These are phyloP conservation scores for Orbilia oligospora DNA, from an alignment of 2,329 filamentous ascomycete genomes.

Conservation along the genomic window DNA sequence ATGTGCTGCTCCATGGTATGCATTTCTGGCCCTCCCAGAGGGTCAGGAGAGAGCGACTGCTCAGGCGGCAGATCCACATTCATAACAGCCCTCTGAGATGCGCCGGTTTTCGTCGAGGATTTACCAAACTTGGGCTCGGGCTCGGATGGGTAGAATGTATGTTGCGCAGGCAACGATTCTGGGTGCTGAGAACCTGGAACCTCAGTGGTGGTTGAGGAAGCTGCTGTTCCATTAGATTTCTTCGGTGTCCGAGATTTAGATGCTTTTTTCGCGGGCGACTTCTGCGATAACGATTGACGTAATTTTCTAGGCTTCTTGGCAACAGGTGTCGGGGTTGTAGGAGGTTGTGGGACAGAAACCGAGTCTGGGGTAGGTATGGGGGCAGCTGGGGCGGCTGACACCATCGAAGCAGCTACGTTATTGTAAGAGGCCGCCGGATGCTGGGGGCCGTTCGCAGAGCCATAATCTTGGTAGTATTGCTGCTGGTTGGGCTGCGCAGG, in stretches of 20 bases:
- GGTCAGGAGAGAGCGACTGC: not conserved
- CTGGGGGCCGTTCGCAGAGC: not conserved
- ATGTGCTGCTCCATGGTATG: slow-evolving; percentile 63
- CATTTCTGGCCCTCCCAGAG: slow-evolving; percentile 26
- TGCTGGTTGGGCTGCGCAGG: slow-evolving; percentile 3
- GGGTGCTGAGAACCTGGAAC: slow-evolving; percentile 3
- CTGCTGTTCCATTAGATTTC: slow-evolving; percentile 18
- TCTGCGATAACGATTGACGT: slow-evolving; percentile 29
- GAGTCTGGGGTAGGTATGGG: not conserved
- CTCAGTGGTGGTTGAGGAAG: not conserved
- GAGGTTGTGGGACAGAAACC: not conserved
- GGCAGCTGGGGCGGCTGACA: not conserved
- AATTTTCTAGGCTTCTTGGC: slow-evolving; percentile 23
- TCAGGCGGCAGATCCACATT: not conserved
- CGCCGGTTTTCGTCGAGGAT: not conserved
- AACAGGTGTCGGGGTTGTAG: not conserved
- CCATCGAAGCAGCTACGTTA: not conserved
- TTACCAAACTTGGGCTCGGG: not conserved
- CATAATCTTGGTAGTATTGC: slow-evolving; percentile 41
- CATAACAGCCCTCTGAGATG: not conserved
- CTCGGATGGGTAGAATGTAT: slow-evolving; percentile 36
- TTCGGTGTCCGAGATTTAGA: slow-evolving; percentile 20
- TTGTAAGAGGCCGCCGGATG: not conserved
- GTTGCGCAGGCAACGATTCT: slow-evolving; percentile 27
- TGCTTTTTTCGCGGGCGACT: slow-evolving; percentile 33